Base-by-base conservation (phyloP, 495 filamentous ascomycete species). In the Beverwykella pulmonaria region DNA sequence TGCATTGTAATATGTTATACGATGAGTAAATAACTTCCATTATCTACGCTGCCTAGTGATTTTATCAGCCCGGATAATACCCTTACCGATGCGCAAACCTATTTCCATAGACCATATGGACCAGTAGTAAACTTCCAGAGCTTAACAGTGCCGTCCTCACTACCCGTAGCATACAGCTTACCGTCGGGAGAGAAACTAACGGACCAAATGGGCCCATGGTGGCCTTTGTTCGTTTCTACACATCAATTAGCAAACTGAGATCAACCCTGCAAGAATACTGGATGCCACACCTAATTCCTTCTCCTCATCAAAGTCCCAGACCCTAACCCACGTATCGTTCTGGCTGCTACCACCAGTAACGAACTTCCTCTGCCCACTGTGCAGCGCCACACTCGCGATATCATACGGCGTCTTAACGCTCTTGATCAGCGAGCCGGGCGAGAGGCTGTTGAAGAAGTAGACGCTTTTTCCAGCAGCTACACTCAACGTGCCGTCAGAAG, bases 121-220 rank as follows among this genome's bases (percentile, higher is more conserved):
- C 88, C 87, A 20, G 80, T 78, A 64, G 86, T 86, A 32, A 87
- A 88, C 77, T 91, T 91, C 88, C 88, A 90, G 80, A 98, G 80
- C 78, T 98, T 98, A 73, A 98, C 93, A 0, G 94, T 98, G 46
- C 94, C 94, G 75, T 98, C 94, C 72, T 98, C 94, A 46, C 92
- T 97, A 26, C 92, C 94, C 0, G 95, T 98, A 8, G 92, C 93
- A 75, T 97, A 98, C 14, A 98, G 78, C 75, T 93, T 97, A 27
- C 92, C 92, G 76, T 98, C 93, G 0, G 94, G 94, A 10, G 91
- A 93, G 79, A 98, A 98, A 58, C 87, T 87, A 56, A 95, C 84
- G 20, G 90, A 94, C 95, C 94, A 98, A 61, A 98, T 93, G 10
- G 93, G 93, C 14, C 95, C 94, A 74, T 98, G 94, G 73, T 98